phyloP scores from a whole-genome alignment of 495 filamentous ascomycete species.

The Chaetomium fimeti region DNA sequence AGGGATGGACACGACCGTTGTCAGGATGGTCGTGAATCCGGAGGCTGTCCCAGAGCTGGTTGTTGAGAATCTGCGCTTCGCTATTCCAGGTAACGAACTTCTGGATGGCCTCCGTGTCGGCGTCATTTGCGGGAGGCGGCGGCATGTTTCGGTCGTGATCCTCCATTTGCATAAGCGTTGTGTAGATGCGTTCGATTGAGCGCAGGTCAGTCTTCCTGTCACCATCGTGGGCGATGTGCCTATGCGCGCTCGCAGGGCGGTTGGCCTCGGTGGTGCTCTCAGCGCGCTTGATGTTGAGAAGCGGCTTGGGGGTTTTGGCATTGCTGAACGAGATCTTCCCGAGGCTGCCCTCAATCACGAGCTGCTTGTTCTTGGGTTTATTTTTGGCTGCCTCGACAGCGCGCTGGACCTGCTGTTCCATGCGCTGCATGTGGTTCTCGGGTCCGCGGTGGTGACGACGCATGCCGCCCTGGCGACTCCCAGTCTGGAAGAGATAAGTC shows the following conservation, averaged over 20 bases:
- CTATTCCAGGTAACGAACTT: slow-evolving; percentile 69
- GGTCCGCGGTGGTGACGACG: slow-evolving; percentile 71
- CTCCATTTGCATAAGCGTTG: slow-evolving; percentile 85
- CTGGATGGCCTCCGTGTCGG: slow-evolving; percentile 62
- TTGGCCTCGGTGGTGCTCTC: slow-evolving; percentile 60
- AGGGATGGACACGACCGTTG: slow-evolving; percentile 75
- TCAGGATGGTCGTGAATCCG: slow-evolving; percentile 91
- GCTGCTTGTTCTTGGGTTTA: slow-evolving; percentile 94
- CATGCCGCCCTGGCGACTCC: slow-evolving; percentile 68
- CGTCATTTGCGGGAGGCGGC: slow-evolving; percentile 58
- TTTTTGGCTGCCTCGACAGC: slow-evolving; percentile 95
- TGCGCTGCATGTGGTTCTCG: slow-evolving; percentile 96
- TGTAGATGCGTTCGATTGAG: slow-evolving; percentile 84
- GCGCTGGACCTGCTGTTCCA: slow-evolving; percentile 98
- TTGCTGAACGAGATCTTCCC: slow-evolving; percentile 99
- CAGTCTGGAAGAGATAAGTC: slow-evolving; percentile 93
- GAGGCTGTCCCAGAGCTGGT: slow-evolving; percentile 75
- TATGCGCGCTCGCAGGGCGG: slow-evolving; percentile 51
- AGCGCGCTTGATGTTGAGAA: slow-evolving; percentile 91
- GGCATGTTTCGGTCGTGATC: slow-evolving; percentile 91
- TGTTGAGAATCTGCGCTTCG: slow-evolving; percentile 68
- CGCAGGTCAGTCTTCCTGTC: slow-evolving; percentile 80
- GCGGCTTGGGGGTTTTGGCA: slow-evolving; percentile 89
- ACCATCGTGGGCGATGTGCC: slow-evolving; percentile 47
- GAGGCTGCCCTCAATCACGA: slow-evolving; percentile 97